Evolutionary conservation across 2,329 filamentous ascomycete species (phyloP).

Genomic region (Colletotrichum somersetense): DNA sequence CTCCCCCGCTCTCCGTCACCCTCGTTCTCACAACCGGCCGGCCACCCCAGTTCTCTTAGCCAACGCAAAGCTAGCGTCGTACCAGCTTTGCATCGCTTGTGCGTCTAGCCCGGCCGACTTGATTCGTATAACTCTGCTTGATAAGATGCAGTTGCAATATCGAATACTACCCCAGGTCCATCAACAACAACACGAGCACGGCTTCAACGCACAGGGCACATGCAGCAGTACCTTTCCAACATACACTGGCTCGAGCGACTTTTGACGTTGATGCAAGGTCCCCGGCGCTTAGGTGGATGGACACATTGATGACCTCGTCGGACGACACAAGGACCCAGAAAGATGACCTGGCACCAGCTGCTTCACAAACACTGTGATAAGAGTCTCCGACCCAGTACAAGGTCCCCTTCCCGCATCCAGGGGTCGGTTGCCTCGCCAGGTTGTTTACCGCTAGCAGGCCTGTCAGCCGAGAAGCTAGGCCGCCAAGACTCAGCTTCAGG

Average conservation of each 20-base stretch:
- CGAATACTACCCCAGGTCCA: constrained; percentile 7
- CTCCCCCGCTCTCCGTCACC: neutral
- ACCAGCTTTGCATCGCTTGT: constrained; percentile 10
- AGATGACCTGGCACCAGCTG: neutral
- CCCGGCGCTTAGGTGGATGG: neutral
- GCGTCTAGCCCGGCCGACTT: constrained; percentile 13
- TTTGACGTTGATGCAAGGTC: constrained; percentile 20
- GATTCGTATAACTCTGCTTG: constrained; percentile 12
- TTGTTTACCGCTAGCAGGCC: constrained; percentile 5
- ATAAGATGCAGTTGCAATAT: constrained; percentile 19
- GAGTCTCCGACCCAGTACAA: constrained; percentile 10
- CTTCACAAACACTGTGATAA: neutral
- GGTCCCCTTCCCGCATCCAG: constrained; percentile 12
- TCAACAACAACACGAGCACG: constrained; percentile 1
- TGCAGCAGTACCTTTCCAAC: constrained; percentile 5
- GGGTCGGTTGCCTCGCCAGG: neutral
- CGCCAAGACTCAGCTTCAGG: constrained; percentile 33
- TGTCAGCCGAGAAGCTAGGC: constrained; percentile 15
- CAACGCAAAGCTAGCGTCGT: neutral
- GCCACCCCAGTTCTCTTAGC: neutral
- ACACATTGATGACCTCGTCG: constrained; percentile 3
- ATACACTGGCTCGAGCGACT: constrained; percentile 8
- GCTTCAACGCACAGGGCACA: constrained; percentile 3
- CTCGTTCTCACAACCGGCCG: constrained; percentile 1
- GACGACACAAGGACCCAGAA: neutral